Base-by-base conservation (phyloP, 2,329 filamentous ascomycete species). In the Alternaria sp. region DNA sequence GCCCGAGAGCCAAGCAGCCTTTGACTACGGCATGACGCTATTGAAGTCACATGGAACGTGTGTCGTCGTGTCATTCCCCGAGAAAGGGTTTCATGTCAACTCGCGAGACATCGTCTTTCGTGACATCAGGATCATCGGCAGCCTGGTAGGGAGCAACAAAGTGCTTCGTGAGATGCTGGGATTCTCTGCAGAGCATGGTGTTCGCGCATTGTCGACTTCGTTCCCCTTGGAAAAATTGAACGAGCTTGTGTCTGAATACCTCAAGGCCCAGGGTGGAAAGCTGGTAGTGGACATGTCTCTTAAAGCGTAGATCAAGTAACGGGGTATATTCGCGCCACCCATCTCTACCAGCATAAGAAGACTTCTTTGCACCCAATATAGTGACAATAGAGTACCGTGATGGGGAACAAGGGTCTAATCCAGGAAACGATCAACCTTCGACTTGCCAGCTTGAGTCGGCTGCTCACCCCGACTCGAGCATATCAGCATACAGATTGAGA, bases 31-130 rank as follows among this genome's bases (percentile, higher is more conserved):
- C 8, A 75, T 83, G 68, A 66, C 67, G 4, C 68, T 84, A 6
- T 63, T 84, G 20, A 78, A 78, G 48, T 81, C 80, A 48, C 82
- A 83, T 54, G 81, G 81, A 0, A 80, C 69, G n/a, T 82, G 81
- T 60, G 78, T 84, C 6, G 68, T 83, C 0, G 81, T 84, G 2
- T 83, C 81, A 0, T 84, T 84, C 67, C 82, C 82, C 0, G 78
- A 81, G 46, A 69, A 75, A 11, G 81, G 80, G 1, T 83, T 83
- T 58, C 78, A 80, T 20, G 59, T 83, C n/a, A 80, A 78, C 0
- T 75, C 80, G 3, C 62, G 74, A 14, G 81, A 83, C 60, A 59
- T 83, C 1, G 81, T 83, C 1, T 83, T 82, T 52, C 68, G 81
- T n/a, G 78, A 82, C 57, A 82, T 83, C 34, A 75, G 72, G 1